Base-by-base conservation (phyloP, 2,329 filamentous ascomycete genomes). In the Pseudocercospora cruenta region DNA sequence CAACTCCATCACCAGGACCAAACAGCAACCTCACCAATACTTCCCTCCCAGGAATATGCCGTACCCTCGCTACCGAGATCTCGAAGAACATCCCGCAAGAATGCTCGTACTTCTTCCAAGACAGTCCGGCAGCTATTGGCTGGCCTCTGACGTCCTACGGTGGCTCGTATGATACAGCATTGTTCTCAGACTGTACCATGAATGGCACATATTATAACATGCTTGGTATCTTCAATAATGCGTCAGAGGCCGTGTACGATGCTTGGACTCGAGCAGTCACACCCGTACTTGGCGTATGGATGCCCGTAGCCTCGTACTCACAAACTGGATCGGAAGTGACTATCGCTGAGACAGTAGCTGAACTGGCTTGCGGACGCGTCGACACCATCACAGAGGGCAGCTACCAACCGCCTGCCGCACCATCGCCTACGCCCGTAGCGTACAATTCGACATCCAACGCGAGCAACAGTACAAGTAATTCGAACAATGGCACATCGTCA, bases 31-130 rank as follows among this genome's bases (percentile, higher is more conserved):
- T 67, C 7, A 67, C 65, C 21, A 64, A 60, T 12, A 64, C 65
- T 16, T 45, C 55, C 8, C 57, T 67, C 2, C 65, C 65, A 39
- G 33, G 45, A 19, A 26, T 67, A 6, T 67, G 65, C 58, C 55
- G 61, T 24, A 60, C 47, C 6, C 49, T 64, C 14, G 61, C 61
- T 21, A 47, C 39, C 2, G 39, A 45, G 21, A 31, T 67, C 10
- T 22, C 19, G 6, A 26, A 60, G n/a, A 64, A 67, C 57, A 53
- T 67, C 22, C 61, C 65, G 4, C 24, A 16, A 14, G 57, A 60
- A 24, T 67, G 65, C 62, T 64, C 65, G 1, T 61, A 60, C 57
- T 67, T 64, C 65, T 64, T 67, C 39, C 55, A 67, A 3, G n/a
- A 43, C 6, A 43, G 39, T 43, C 16, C 39, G 39, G 39, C 39